A percentile compares a stretch with the other conserved stretches of the same genome.
Conservation (phyloP, 1,139 yeast species). For the Pichia sp. region DNA sequence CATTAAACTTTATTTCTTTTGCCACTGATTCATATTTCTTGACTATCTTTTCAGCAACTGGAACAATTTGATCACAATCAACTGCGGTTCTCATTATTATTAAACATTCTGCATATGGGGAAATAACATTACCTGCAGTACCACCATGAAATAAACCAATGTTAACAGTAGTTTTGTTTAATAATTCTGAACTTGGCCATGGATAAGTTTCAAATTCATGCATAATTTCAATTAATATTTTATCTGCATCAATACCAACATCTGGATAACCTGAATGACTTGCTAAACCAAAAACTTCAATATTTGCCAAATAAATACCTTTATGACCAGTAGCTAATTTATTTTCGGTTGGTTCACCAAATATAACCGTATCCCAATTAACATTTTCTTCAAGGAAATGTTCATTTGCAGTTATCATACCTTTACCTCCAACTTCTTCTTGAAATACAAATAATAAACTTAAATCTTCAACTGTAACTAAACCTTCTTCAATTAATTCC, state of each 20-base stretch:
- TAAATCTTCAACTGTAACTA: slow-evolving; percentile 48
- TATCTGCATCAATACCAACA: slow-evolving; percentile 58
- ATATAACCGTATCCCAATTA: slow-evolving; percentile 55
- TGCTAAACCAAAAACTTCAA: slow-evolving; percentile 50
- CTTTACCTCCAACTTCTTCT: slow-evolving; percentile 60
- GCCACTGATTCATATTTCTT: slow-evolving; percentile 18
- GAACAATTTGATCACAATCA: slow-evolving; percentile 36
- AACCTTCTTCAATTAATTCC: slow-evolving; percentile 36
- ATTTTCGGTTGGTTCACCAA: slow-evolving; percentile 72
- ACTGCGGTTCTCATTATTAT: slow-evolving; percentile 52
- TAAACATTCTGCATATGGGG: slow-evolving; percentile 50
- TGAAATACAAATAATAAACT: slow-evolving; percentile 60
- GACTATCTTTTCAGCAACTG: slow-evolving; percentile 35
- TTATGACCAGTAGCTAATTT: slow-evolving; percentile 69
- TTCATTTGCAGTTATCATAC: slow-evolving; percentile 45
- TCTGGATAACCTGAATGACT: slow-evolving; percentile 70
- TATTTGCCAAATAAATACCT: slow-evolving; percentile 41
- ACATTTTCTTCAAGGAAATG: slow-evolving; percentile 29
- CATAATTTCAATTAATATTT: slow-evolving; percentile 48
- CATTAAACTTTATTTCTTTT: slow-evolving; percentile 8
- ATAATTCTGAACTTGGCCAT: slow-evolving; percentile 45
- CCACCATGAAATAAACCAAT: slow-evolving; percentile 57
- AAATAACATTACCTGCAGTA: slow-evolving; percentile 58
- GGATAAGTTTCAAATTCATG: slow-evolving; percentile 33
- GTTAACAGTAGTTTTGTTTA: slow-evolving; percentile 60